These are phyloP conservation scores for Aspergillus amoenus DNA, from an alignment of 2,329 filamentous ascomycete genomes.

Conservation along the genomic window DNA sequence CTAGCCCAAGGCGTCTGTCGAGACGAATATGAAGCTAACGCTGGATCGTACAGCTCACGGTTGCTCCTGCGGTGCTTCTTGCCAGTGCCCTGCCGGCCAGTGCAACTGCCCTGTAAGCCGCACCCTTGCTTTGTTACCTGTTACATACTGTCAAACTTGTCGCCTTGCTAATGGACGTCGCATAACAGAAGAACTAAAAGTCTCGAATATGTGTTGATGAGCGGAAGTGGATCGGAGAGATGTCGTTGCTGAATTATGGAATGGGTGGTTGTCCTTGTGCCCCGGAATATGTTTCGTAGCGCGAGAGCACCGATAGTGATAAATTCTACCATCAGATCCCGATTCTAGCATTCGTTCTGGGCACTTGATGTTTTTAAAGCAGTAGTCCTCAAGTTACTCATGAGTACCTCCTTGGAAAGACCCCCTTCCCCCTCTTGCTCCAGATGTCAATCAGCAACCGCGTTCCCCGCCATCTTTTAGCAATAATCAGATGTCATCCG, in stretches of 20 bases:
- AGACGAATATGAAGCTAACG: neutral
- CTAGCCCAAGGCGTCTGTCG: neutral
- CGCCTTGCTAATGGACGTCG: neutral
- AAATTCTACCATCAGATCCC: neutral
- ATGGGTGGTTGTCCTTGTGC: neutral
- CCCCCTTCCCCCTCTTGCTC: neutral
- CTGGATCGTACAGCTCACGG: constrained; percentile 28
- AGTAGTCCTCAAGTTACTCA: neutral
- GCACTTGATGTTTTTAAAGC: neutral
- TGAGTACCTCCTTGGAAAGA: neutral
- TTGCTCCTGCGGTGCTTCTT: constrained; percentile 43
- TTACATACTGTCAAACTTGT: neutral
- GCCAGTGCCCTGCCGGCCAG: constrained; percentile 41
- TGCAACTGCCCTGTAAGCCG: constrained; percentile 42
- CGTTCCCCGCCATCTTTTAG: neutral
- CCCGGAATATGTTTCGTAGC: neutral
- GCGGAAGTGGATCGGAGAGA: neutral
- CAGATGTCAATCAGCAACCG: neutral
- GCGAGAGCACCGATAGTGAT: neutral
- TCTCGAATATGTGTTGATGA: neutral
- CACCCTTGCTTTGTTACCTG: neutral
- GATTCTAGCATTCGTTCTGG: neutral
- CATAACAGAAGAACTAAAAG: constrained; percentile 8
- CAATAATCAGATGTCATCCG: neutral
- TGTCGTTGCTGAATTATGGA: neutral